Conservation (phyloP, 2,329 filamentous ascomycete species). For the Drechslera avenae region DNA sequence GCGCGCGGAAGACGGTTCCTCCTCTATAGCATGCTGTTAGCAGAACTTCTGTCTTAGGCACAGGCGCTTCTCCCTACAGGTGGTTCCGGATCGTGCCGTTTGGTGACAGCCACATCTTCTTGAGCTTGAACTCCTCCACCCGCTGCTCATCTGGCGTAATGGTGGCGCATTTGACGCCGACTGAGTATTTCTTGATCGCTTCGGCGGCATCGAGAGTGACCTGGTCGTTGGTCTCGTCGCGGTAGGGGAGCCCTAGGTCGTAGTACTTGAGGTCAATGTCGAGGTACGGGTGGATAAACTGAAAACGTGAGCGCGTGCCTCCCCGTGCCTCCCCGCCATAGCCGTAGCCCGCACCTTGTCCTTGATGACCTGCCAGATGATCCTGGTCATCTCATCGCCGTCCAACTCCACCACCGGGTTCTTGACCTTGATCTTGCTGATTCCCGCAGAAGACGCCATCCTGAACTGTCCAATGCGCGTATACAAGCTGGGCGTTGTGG, state of each 20-base stretch:
- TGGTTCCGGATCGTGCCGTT: slow-evolving; percentile 83
- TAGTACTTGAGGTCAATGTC: slow-evolving; percentile 99
- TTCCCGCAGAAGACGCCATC: slow-evolving; percentile 66
- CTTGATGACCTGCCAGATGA: slow-evolving; percentile 99
- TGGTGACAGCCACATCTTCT: slow-evolving; percentile 99
- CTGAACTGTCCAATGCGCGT: slow-evolving; percentile 29
- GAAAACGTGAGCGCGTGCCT: slow-evolving; percentile 10
- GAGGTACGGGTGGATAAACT: slow-evolving; percentile 93
- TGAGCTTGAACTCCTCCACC: slow-evolving; percentile 97
- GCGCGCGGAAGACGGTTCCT: slow-evolving; percentile 98
- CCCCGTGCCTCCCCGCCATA: background rate
- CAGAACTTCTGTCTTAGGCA: background rate
- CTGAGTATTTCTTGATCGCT: slow-evolving; percentile 98
- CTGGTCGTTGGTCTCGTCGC: slow-evolving; percentile 94
- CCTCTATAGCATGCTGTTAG: slow-evolving; percentile 56
- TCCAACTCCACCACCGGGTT: slow-evolving; percentile 98
- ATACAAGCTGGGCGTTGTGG: slow-evolving; percentile 11
- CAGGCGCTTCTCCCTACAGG: slow-evolving; percentile 51
- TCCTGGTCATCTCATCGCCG: slow-evolving; percentile 93
- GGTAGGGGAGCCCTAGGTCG: slow-evolving; percentile 89
- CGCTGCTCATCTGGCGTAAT: slow-evolving; percentile 97
- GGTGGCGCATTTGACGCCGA: slow-evolving; percentile 98
- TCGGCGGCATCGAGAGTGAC: slow-evolving; percentile 94
- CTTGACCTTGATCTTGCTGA: slow-evolving; percentile 99
- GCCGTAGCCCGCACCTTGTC: slow-evolving; percentile 66